Base-by-base conservation (phyloP, 2,329 filamentous ascomycete species). In the Fusarium sp. region DNA sequence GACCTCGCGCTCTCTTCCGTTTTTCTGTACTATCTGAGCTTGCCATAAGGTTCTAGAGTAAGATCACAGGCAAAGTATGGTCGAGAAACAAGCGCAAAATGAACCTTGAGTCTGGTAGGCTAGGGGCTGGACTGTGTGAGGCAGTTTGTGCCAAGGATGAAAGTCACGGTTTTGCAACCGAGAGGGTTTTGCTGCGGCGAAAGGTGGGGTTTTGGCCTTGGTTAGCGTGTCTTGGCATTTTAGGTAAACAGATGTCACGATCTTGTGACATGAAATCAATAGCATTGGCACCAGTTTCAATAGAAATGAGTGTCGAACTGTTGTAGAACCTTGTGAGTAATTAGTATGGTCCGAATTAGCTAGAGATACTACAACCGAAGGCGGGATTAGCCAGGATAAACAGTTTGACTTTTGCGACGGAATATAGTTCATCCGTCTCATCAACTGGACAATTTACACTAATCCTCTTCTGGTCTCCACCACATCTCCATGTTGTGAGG, bases 1-100 rank as follows among this genome's bases (percentile, higher is more conserved):
- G 63, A 1, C 33, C 52, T 1, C 45, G 43, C 3, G 59, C 46
- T 39, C 61, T 35, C 41, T 15, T 64, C 59, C 59, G 47, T n/a
- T 64, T 64, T 1, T 32, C 30, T 8, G 48, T 35, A 0, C 19
- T 15, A 7, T 19, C 27, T 2, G 43, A 14, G 10, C 46, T 40
- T 8, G 40, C 14, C 58, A 62, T 61, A 6, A 3, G 37, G 32
- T 20, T 5, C 19, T 5, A 17, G 33, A 33, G 13, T 23, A 20
- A 23, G 39, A 19, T 13, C 2, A 37, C 27, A 22, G 20, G 8
- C 9, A n/a, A 10, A 23, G 20, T 6, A n/a, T 2, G 2, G 6
- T 4, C 9, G 17, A 14, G 6, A 35, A 17, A 35, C 6, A 35
- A n/a, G 15, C 6, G 11, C 9, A 35, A 35, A 20, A 40, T 32